phyloP scores from a whole-genome alignment of 2,329 filamentous ascomycete genomes.

The Phoma sp. region DNA sequence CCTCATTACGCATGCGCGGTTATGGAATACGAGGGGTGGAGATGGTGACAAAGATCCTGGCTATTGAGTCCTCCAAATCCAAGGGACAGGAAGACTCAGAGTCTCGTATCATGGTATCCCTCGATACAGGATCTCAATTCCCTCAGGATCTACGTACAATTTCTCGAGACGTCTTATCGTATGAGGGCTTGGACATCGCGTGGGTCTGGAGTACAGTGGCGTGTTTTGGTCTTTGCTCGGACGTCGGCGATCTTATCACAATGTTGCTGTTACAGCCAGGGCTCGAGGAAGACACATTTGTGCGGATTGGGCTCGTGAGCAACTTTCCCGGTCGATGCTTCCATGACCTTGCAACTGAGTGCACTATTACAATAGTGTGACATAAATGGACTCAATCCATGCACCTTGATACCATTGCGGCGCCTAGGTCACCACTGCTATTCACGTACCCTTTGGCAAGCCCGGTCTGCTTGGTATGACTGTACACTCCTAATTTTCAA shows the following conservation, averaged over 20 bases:
- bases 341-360: not conserved
- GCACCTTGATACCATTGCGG: no score
- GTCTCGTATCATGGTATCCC: not conserved
- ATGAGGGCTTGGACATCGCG: not conserved
- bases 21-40: not conserved
- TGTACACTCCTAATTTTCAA: no score
- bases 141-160: no score
- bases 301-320: not conserved
- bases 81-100: not conserved
- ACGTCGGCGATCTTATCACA: not conserved
- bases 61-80: no score
- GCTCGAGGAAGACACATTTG: not conserved
- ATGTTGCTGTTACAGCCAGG: not conserved
- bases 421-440: no score
- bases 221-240: not conserved
- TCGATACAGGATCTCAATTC: no score
- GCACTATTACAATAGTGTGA: not conserved
- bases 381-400: not conserved
- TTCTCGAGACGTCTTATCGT: no score
- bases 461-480: no score
- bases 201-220: not conserved
- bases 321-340: not conserved
- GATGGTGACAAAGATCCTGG: not conserved
- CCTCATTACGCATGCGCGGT: not conserved
- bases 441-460: no score